Percentiles rank a stretch among this genome's conserved stretches.
These are phyloP conservation scores for Coprinellus aureogranulatus DNA, from an alignment of 768 basidiomycete species.

Conservation along the genomic window DNA sequence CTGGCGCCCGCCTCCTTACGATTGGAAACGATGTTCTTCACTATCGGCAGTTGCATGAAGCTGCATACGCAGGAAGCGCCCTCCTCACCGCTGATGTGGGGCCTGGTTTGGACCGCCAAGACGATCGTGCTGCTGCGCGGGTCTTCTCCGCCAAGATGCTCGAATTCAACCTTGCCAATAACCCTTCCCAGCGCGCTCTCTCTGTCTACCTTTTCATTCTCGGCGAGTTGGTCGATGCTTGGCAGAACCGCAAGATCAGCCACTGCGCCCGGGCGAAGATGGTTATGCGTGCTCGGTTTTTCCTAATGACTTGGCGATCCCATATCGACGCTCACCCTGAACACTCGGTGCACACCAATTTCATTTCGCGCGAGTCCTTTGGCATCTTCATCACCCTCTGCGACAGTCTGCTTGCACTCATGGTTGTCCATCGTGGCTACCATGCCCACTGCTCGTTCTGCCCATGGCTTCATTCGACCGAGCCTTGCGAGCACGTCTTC, in stretches of 20 bases:
- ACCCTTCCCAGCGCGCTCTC: conserved; percentile 23
- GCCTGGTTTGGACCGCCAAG: conserved; percentile 38
- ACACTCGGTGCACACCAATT: conserved; percentile 22
- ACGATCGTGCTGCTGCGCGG: conserved; percentile 40
- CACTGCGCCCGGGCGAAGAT: conserved; percentile 27
- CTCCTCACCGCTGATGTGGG: conserved; percentile 31
- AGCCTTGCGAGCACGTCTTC: conserved; percentile 34
- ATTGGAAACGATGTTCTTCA: conserved; percentile 21
- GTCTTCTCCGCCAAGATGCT: conserved; percentile 36
- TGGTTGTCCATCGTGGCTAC: conserved; percentile 33
- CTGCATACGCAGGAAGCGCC: conserved; percentile 17
- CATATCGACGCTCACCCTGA: conserved; percentile 15
- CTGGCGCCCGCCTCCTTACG: conserved; percentile 25
- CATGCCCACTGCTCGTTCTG: conserved; percentile 26
- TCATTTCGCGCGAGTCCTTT: conserved; percentile 30
- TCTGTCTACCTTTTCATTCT: conserved; percentile 40
- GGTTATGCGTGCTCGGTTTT: conserved; percentile 28
- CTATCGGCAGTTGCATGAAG: conserved; percentile 17
- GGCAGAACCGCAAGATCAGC: conserved; percentile 29
- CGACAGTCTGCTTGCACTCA: conserved; percentile 28
- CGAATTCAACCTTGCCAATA: conserved; percentile 18
- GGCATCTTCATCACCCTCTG: conserved; percentile 31
- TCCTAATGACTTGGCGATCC: conserved; percentile 28
- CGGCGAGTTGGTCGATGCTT: conserved; percentile 37
- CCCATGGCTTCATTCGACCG: conserved; percentile 35